Conservation (phyloP, 148 eudicot genomes). For the Rhododendron simsii region DNA sequence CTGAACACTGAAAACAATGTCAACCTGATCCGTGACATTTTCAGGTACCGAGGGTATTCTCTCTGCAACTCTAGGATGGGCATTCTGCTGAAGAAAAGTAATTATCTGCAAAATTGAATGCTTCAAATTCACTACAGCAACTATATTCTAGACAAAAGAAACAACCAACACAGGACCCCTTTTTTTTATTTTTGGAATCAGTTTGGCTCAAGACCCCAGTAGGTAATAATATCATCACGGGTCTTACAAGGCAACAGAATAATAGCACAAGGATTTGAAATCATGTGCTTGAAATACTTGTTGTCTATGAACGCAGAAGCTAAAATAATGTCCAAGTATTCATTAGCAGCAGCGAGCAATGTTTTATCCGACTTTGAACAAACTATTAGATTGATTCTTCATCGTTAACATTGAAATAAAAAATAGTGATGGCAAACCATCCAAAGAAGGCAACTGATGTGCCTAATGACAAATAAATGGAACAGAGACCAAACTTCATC, state of each 20-base stretch:
- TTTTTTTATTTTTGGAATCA: not conserved
- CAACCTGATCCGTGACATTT: constrained; percentile 97
- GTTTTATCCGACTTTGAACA: not conserved
- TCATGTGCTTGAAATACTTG: not conserved
- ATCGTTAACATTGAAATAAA: not conserved
- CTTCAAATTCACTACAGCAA: not conserved
- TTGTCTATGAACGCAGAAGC: not conserved
- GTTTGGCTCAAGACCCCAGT: not conserved
- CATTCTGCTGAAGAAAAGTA: constrained; percentile 92
- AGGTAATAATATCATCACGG: not conserved
- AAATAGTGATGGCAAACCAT: not conserved
- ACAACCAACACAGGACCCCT: not conserved
- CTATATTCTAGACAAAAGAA: not conserved
- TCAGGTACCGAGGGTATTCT: constrained; percentile 88
- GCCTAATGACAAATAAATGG: not conserved
- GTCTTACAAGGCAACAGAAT: not conserved
- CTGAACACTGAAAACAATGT: not conserved
- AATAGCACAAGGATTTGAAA: not conserved
- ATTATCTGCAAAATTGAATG: constrained; percentile 60
- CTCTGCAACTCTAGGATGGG: constrained; percentile 92
- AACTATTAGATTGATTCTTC: not conserved
- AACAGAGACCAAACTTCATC: not conserved
- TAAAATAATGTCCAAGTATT: not conserved
- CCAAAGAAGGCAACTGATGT: not conserved
- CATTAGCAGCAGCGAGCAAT: not conserved